These are phyloP conservation scores for Yarrowia porcina DNA, from an alignment of 805 yeast genomes.

Conservation along the genomic window DNA sequence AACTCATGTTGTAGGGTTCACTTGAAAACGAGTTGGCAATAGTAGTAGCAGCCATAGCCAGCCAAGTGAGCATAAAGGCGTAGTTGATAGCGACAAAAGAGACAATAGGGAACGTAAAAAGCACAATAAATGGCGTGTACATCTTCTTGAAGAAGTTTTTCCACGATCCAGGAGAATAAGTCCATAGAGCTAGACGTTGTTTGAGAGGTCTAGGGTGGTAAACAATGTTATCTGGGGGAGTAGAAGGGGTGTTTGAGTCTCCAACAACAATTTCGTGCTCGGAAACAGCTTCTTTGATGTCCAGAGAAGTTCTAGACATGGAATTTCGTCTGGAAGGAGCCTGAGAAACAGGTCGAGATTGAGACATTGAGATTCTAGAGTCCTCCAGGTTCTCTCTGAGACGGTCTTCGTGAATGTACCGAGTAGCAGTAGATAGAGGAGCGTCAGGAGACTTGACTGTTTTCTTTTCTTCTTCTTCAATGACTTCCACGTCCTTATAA, in stretches of 20 bases:
- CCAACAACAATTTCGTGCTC: neutral
- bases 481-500: conserved; percentile 4
- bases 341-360: conserved; percentile 11
- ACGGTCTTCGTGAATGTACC: neutral
- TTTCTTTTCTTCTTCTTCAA: neutral
- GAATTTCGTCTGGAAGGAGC: conserved; percentile 13
- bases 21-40: conserved; percentile 15
- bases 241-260: neutral
- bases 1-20: conserved; percentile 27
- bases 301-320: too few species aligned
- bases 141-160: conserved; percentile 21
- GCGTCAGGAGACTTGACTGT: conserved; percentile 5
- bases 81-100: conserved; percentile 27
- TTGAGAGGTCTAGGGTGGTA: conserved; percentile 14
- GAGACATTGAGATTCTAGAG: neutral
- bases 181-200: conserved; percentile 20
- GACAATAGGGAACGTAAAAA: conserved; percentile 26
- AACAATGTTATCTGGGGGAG: neutral
- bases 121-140: conserved; percentile 25
- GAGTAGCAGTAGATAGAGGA: conserved; percentile 10
- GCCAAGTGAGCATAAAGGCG: conserved; percentile 28
- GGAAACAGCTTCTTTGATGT: neutral
- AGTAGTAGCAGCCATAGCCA: conserved; percentile 26
- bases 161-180: conserved; percentile 23
- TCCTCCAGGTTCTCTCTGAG: neutral